phyloP scores from a whole-genome alignment of 140 eudicot species.

The Bidens hawaiensis region DNA sequence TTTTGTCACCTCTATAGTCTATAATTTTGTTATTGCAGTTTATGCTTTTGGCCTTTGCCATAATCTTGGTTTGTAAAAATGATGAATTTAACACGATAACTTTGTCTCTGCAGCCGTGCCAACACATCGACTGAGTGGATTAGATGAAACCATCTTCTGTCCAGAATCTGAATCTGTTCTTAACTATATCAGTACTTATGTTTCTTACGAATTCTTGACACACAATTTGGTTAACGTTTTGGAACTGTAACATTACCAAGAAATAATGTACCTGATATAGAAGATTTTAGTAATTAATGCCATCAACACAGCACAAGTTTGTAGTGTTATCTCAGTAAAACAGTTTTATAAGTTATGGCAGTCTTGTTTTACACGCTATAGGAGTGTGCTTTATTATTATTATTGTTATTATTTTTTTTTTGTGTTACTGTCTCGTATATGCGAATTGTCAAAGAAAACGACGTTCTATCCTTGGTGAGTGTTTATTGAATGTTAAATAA shows the following conservation, averaged over 20 bases:
- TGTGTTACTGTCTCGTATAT: neutral
- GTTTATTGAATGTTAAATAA: too few relatives aligned
- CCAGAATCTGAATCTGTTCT: neutral
- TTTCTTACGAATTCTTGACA: constrained; percentile 4
- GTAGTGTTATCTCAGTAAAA: neutral
- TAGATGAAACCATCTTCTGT: neutral
- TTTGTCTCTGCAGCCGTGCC: constrained; percentile 18
- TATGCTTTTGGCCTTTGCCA: neutral
- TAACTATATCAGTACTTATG: constrained; percentile 1
- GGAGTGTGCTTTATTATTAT: neutral
- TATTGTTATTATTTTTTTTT: neutral
- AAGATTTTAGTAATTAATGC: neutral
- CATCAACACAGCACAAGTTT: neutral
- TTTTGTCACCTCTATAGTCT: neutral
- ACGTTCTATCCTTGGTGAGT: too few relatives aligned
- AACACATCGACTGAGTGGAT: constrained; percentile 10
- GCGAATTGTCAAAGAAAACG: too few relatives aligned
- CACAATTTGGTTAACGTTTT: neutral
- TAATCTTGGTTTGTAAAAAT: neutral
- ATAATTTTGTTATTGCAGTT: neutral
- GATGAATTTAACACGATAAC: neutral
- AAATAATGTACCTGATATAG: constrained; percentile 14
- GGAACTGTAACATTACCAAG: constrained; percentile 2
- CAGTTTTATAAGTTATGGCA: neutral
- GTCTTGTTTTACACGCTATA: neutral